Conservation (phyloP, 805 yeast species). For the Pichia membranifaciens region DNA sequence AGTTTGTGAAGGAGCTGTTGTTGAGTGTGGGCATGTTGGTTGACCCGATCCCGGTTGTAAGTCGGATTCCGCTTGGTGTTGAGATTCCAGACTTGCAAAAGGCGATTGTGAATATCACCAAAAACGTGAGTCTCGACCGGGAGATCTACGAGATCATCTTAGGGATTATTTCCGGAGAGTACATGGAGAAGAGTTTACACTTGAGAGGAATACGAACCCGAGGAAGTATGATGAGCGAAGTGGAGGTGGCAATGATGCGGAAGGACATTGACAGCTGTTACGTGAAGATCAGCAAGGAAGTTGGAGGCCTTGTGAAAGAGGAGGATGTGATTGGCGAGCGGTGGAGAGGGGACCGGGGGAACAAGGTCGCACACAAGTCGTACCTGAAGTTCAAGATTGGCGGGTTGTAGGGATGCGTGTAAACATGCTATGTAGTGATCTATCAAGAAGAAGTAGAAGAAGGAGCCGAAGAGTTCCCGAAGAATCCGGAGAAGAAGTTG, state of each 20-base stretch:
- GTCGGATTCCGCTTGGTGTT: constrained; percentile 55
- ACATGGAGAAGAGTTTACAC: constrained; percentile 31
- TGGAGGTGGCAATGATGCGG: constrained; percentile 8
- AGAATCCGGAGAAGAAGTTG: constrained; percentile 32
- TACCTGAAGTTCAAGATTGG: constrained; percentile 22
- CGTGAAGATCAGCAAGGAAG: constrained; percentile 7
- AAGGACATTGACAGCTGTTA: constrained; percentile 5
- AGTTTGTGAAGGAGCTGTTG: constrained; percentile 69
- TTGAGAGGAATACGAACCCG: constrained; percentile 26
- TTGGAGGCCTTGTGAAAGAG: constrained; percentile 25
- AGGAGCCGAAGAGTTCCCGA: not conserved
- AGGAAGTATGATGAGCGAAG: constrained; percentile 31
- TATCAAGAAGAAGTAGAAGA: no score
- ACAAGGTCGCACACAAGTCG: constrained; percentile 31
- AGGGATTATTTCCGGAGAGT: constrained; percentile 49
- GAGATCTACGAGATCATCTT: constrained; percentile 51
- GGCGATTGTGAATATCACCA: constrained; percentile 55
- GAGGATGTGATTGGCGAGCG: constrained; percentile 26
- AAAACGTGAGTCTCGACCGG: constrained; percentile 52
- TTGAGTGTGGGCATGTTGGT: constrained; percentile 59
- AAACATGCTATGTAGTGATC: no score
- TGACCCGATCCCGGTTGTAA: constrained; percentile 65
- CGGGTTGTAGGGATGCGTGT: not conserved
- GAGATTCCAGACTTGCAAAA: constrained; percentile 59
- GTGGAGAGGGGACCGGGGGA: constrained; percentile 28